These are phyloP conservation scores for Hortaea sp. DNA, from an alignment of 2,329 filamentous ascomycete genomes.

Conservation along the genomic window DNA sequence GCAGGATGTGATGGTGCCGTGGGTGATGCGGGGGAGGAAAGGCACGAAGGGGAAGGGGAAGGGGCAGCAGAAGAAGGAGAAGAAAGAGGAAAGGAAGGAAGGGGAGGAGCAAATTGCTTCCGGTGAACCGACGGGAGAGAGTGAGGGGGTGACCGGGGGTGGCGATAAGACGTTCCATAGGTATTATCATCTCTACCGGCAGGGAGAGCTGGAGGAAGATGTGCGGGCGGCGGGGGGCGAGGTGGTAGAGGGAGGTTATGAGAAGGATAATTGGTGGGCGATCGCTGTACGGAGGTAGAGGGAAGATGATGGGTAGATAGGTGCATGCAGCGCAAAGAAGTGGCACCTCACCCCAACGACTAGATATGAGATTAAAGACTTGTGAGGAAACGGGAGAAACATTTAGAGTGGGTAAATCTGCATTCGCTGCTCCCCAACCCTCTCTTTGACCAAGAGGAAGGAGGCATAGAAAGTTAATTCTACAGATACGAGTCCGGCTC, in stretches of 20 bases:
- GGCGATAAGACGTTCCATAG: slow-evolving; percentile 59
- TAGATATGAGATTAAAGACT: background rate
- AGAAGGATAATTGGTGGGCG: slow-evolving; percentile 98
- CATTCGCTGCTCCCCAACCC: slow-evolving; percentile 2
- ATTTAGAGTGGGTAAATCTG: slow-evolving; percentile 12
- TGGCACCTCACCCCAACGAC: background rate
- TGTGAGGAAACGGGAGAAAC: background rate
- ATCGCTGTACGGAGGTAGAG: slow-evolving; percentile 34
- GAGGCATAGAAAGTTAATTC: slow-evolving; percentile 5
- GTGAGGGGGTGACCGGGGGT: background rate
- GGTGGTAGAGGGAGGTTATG: slow-evolving; percentile 75
- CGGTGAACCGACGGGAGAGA: slow-evolving; percentile 17
- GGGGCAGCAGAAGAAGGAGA: background rate
- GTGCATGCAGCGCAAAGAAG: too few species aligned
- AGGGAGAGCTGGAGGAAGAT: slow-evolving; percentile 78
- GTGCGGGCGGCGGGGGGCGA: slow-evolving; percentile 62
- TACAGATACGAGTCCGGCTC: slow-evolving; percentile 10
- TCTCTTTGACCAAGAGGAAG: background rate
- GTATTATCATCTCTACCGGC: slow-evolving; percentile 87
- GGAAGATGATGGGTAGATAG: too few species aligned
- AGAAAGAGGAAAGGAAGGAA: background rate
- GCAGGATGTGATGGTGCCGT: slow-evolving; percentile 92
- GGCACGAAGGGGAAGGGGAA: slow-evolving; percentile 7
- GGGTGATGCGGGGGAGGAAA: slow-evolving; percentile 55
- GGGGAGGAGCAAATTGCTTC: slow-evolving; percentile 15